A percentile compares a stretch with the other conserved stretches of the same genome.
phyloP scores from a whole-genome alignment of 495 filamentous ascomycete genomes.

The Penicillium mononematosum region DNA sequence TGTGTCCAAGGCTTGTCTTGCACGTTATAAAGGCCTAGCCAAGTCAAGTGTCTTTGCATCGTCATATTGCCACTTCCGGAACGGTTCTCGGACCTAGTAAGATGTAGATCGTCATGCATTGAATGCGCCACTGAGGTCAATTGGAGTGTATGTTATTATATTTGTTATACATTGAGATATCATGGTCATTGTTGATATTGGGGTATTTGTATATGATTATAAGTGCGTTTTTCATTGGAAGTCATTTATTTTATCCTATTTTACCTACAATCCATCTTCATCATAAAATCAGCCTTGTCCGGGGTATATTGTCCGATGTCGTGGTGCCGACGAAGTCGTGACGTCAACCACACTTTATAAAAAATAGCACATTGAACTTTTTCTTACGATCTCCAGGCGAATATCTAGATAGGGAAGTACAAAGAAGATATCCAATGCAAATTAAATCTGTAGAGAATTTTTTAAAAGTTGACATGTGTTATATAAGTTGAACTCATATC shows the following conservation, averaged over 20 bases:
- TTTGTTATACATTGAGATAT: neutral
- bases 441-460: neutral
- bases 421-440: neutral
- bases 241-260: neutral
- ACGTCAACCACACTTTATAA: constrained; percentile 19
- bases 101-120: constrained; percentile 13
- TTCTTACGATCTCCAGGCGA: no score
- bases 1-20: neutral
- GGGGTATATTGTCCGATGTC: neutral
- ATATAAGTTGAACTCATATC: neutral
- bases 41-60: constrained; percentile 7
- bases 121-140: neutral
- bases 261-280: neutral
- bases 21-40: neutral
- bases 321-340: constrained; percentile 16
- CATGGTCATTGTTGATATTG: neutral
- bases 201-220: neutral
- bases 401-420: neutral
- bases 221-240: neutral
- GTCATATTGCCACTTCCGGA: constrained; percentile 18
- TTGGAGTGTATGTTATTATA: no score
- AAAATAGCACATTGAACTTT: no score
- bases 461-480: neutral
- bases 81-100: constrained; percentile 2
- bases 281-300: neutral